phyloP scores from a whole-genome alignment of 2,329 filamentous ascomycete genomes.

The Metarhizium guizhouense region DNA sequence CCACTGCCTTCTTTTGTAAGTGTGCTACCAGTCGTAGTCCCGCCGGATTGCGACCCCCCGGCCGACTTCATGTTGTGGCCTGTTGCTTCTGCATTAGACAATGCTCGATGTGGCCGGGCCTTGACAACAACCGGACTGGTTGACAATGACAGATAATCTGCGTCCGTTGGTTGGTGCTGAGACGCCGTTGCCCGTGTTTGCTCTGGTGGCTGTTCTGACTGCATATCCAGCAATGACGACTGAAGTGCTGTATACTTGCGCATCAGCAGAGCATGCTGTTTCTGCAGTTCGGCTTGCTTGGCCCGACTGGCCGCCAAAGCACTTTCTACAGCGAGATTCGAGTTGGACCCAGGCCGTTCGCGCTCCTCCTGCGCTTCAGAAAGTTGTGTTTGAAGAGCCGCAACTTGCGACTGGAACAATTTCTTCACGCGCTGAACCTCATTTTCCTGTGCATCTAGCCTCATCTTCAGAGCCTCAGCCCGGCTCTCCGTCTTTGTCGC shows the following conservation, averaged over 20 bases:
- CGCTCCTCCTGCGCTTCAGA: slow-evolving; percentile 26
- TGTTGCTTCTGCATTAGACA: slow-evolving; percentile 36
- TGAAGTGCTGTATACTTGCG: slow-evolving; percentile 45
- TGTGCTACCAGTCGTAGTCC: neutral
- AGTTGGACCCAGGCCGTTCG: slow-evolving; percentile 15
- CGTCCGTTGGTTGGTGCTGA: slow-evolving; percentile 12
- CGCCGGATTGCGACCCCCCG: slow-evolving; percentile 22
- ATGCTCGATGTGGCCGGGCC: slow-evolving; percentile 28
- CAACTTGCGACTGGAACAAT: slow-evolving; percentile 40
- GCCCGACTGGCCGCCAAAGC: slow-evolving; percentile 42
- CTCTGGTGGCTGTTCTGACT: slow-evolving; percentile 17
- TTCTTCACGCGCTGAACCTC: slow-evolving; percentile 34
- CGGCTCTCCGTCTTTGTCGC: slow-evolving; percentile 50
- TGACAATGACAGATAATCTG: slow-evolving; percentile 27
- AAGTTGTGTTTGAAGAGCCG: slow-evolving; percentile 36
- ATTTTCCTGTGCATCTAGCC: slow-evolving; percentile 41
- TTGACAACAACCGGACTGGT: slow-evolving; percentile 29
- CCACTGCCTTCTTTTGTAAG: neutral
- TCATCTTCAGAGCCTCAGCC: slow-evolving; percentile 49
- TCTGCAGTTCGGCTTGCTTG: slow-evolving; percentile 45
- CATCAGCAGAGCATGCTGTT: slow-evolving; percentile 38
- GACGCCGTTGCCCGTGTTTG: neutral
- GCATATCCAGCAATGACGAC: slow-evolving; percentile 39
- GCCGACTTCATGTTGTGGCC: slow-evolving; percentile 35
- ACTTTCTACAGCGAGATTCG: slow-evolving; percentile 31